Base-by-base conservation (phyloP, 192 early-diverging fungal species). In the Entomortierella lignicola region DNA sequence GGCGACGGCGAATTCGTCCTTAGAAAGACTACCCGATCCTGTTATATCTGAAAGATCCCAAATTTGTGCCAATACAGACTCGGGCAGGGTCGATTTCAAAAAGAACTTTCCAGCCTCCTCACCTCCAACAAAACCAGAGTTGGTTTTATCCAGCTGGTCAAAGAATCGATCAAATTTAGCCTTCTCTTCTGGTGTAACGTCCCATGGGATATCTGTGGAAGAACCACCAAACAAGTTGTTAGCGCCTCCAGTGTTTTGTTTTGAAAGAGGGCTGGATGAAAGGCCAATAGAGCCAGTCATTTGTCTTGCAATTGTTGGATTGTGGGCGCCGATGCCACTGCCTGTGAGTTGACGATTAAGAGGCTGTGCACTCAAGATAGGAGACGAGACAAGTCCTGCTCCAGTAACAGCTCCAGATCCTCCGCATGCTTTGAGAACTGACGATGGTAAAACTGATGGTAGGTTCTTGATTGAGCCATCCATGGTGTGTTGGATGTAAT, bases 401-500 rank as follows among this genome's bases (percentile, higher is more conserved):
- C 56, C 60, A 23, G 69, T 55, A 18, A 54, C 37, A 39, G 83
- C 34, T 66, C 81, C 74, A 51, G 72, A n/a, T n/a, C n/a, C n/a
- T n/a, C n/a, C 12, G 50, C 83, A 66, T 63, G 84, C 52, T 75
- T 84, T 71, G 63, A 89, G 86, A 70, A 92, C 54, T n/a, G 86
- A 73, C 17, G 87, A 73, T 13, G 97, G 94, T 21, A 96, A 81
- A 8, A 80, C 61, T 7, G 84, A 52, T 17, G 97, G 97, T n/a
- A 97, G 83, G 29, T 84, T 82, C 44, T 83, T 72, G 37, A 89
- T 82, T 21, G 85, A 86, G 32, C 92, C 92, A 57, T 92, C 89
- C 89, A 95, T 95, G 21, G 92, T 81, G 60, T 90, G 87, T 20
- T 92, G 88, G 59, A 99, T 91, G 64, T 94, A 92, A 70, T 90